phyloP scores from a whole-genome alignment of 768 basidiomycete species.

The Thelephora aurantiotincta region DNA sequence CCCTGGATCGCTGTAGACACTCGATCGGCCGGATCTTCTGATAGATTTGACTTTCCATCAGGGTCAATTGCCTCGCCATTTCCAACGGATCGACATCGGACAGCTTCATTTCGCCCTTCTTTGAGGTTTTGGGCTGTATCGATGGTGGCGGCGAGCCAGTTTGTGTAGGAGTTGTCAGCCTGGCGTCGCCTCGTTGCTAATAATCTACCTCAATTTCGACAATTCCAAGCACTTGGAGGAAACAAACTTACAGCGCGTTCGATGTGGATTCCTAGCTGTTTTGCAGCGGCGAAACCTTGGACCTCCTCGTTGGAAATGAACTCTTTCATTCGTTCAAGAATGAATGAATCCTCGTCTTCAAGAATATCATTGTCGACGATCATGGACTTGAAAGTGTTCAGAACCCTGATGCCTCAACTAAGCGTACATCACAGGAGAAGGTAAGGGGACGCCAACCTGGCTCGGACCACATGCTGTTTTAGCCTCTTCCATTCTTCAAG shows the following conservation, averaged over 20 bases:
- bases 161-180: constrained; percentile 40
- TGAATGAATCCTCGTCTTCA: constrained; percentile 74
- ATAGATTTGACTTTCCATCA: constrained; percentile 79
- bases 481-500: constrained; percentile 65
- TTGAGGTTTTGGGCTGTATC: constrained; percentile 54
- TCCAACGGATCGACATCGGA: constrained; percentile 82
- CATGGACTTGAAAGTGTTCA: constrained; percentile 87
- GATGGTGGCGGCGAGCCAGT: constrained; percentile 57
- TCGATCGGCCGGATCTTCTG: constrained; percentile 83
- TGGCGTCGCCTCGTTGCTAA: constrained; percentile 35
- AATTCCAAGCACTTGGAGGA: not conserved
- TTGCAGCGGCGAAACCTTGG: constrained; percentile 51
- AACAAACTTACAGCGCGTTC: constrained; percentile 57
- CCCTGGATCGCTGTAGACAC: constrained; percentile 73
- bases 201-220: not conserved
- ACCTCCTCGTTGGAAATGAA: constrained; percentile 61
- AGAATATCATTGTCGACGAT: constrained; percentile 71
- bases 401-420: constrained; percentile 36
- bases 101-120: constrained; percentile 51
- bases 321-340: constrained; percentile 70
- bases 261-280: constrained; percentile 58
- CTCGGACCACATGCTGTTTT: constrained; percentile 79
- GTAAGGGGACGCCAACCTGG: constrained; percentile 42
- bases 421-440: not conserved
- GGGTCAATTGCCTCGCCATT: constrained; percentile 83